Percentiles rank a stretch among this genome's conserved stretches.
Evolutionary conservation across 2,329 filamentous ascomycete species (phyloP).

Genomic region (Penicillium sclerotiorum): DNA sequence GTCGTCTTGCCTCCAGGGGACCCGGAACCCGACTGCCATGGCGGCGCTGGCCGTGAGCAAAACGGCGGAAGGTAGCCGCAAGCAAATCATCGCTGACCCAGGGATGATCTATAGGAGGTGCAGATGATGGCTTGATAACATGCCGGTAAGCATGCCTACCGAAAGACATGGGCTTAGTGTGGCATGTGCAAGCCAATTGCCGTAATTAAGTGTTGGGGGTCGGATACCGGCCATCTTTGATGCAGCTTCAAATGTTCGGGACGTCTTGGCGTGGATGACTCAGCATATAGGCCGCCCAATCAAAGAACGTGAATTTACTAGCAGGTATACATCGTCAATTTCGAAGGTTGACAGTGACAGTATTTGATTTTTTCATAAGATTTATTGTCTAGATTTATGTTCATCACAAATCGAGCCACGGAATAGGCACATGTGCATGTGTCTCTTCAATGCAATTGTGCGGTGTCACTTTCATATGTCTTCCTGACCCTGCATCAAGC

Average conservation of each 20-base stretch:
- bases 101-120: constrained; percentile 36
- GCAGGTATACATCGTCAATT: neutral
- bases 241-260: constrained; percentile 14
- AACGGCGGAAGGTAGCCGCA: constrained; percentile 52
- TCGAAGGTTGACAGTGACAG: too few species aligned
- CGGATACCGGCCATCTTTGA: constrained; percentile 15
- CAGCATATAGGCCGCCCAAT: constrained; percentile 18
- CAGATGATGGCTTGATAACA: constrained; percentile 33
- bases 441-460: too few species aligned
- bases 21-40: constrained; percentile 65
- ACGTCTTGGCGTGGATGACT: constrained; percentile 29
- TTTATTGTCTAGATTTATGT: too few species aligned
- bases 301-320: constrained; percentile 3
- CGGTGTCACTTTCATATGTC: too few species aligned
- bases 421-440: too few species aligned
- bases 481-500: too few species aligned
- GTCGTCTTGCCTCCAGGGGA: constrained; percentile 62
- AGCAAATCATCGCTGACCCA: constrained; percentile 53
- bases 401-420: too few species aligned
- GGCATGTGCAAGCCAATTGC: constrained; percentile 29
- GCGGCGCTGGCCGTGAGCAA: constrained; percentile 50
- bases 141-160: constrained; percentile 46
- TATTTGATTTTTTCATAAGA: neutral
- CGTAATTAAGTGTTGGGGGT: constrained; percentile 7
- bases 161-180: constrained; percentile 42